Conservation (phyloP, 495 filamentous ascomycete genomes). For the Penicillium soppii region DNA sequence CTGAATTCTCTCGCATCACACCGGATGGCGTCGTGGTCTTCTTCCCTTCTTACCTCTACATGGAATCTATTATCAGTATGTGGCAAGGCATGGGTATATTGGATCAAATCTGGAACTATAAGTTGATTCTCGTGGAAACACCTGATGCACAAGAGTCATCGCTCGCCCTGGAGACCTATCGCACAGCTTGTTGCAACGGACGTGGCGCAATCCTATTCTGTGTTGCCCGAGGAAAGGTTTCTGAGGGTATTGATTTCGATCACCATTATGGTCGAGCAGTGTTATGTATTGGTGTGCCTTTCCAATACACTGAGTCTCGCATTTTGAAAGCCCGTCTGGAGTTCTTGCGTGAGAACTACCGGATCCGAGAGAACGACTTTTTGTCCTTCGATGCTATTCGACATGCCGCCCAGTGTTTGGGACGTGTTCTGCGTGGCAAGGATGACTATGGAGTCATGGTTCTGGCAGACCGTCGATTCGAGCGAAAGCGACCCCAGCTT, state of each 20-base stretch:
- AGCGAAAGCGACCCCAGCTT: conserved; percentile 83
- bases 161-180: conserved; percentile 92
- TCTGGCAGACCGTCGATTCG: conserved; percentile 86
- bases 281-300: conserved; percentile 94
- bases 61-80: conserved; percentile 98
- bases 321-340: conserved; percentile 96
- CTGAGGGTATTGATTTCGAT: conserved; percentile 98
- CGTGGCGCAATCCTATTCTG: conserved; percentile 90
- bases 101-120: conserved; percentile 99
- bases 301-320: conserved; percentile 97
- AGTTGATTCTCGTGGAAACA: conserved; percentile 96
- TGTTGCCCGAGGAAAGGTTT: conserved; percentile 95
- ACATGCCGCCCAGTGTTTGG: conserved; percentile 94
- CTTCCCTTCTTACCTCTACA: conserved; percentile 98
- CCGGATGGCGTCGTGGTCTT: conserved; percentile 98
- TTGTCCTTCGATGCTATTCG: conserved; percentile 99
- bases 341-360: conserved; percentile 94
- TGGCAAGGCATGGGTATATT: conserved; percentile 98
- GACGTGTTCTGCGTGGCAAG: conserved; percentile 92
- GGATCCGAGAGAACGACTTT: conserved; percentile 97
- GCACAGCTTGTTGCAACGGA: conserved; percentile 95
- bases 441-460: conserved; percentile 99
- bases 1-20: conserved; percentile 90
- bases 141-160: conserved; percentile 97
- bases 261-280: conserved; percentile 98